These are phyloP conservation scores for Clonostachys byssicola DNA, from an alignment of 2,329 filamentous ascomycete species.

Conservation along the genomic window DNA sequence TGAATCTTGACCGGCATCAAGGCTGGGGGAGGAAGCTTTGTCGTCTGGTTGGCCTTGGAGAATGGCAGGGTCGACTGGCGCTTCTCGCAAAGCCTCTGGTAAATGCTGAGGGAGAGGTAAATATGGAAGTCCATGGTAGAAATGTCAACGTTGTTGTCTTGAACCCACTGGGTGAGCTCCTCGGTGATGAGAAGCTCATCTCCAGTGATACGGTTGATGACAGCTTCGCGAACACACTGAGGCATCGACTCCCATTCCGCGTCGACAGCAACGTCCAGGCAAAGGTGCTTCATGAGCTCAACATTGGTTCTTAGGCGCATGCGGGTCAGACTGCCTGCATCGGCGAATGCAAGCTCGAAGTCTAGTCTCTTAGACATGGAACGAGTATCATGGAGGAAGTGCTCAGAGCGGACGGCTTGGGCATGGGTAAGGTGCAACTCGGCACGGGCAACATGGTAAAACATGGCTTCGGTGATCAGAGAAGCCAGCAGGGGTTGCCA, in stretches of 20 bases:
- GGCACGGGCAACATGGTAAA: constrained; percentile 24
- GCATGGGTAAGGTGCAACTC: constrained; percentile 15
- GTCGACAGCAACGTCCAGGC: constrained; percentile 22
- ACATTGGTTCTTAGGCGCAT: constrained; percentile 19
- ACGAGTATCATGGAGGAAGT: constrained; percentile 17
- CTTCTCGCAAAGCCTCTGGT: constrained; percentile 7
- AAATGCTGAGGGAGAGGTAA: constrained; percentile 9
- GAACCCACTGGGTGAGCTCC: constrained; percentile 16
- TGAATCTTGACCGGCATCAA: constrained; percentile 7
- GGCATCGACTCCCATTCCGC: constrained; percentile 21
- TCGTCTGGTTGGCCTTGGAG: background rate
- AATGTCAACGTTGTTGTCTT: constrained; percentile 13
- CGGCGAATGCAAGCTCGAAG: constrained; percentile 22
- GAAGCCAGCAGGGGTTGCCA: constrained; percentile 16
- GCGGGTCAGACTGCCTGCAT: constrained; percentile 12
- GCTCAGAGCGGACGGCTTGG: constrained; percentile 23
- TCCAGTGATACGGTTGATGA: constrained; percentile 20
- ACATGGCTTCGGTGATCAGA: constrained; percentile 19
- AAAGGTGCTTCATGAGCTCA: constrained; percentile 24
- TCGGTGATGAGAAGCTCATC: constrained; percentile 10
- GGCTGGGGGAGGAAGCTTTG: background rate
- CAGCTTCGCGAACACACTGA: constrained; percentile 17
- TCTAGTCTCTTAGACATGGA: constrained; percentile 20
- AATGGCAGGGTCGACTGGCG: constrained; percentile 1
- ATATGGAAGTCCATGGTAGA: constrained; percentile 19